Evolutionary conservation across 352 stramenopile species (phyloP), one percentile per base, ranked within the genome.

Genomic region (Phytopythium sindhum): DNA sequence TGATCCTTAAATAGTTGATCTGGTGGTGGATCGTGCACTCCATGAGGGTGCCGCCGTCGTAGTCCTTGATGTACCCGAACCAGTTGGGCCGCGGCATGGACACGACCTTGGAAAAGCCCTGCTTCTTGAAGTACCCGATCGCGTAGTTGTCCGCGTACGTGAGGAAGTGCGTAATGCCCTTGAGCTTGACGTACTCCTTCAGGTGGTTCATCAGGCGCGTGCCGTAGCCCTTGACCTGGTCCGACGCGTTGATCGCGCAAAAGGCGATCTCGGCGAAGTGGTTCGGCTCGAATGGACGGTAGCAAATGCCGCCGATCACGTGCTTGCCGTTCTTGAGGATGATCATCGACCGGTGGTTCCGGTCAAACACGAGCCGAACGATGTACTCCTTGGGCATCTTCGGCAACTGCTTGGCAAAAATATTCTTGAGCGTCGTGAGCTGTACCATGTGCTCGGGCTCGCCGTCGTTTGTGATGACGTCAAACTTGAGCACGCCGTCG

Each of bases 371-470:
- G 19, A 99, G 81, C 5, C 98, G 86, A 7, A 98, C 96, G 67
- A 99, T 99, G 80, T 99, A 99, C 67, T 99, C 95, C 67, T 97
- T 97, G 4, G 97, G 98, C 98, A 99, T 99, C 67, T 99, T 99
- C 8, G 97, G 97, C 14, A 99, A 78, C 64, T 99, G 97, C 68
- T 97, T 92, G 1, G 93, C 88, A 65, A 99, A 99, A 19, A 99
- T 98, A 60, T 98, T 98, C 78, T 99, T 99, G 26, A 99, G 75
- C 7, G 90, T 97, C 47, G 97, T 97, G 28, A 99, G 84, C 74
- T 96, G 88, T 10, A 97, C 77, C 72, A 97, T 82, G 70, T 96
- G 88, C 53, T 98, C 81, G 6, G 89, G 69, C 8, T 68, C 73
- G 19, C 90, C 91, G 67, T 98, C 91, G 67, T 98, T 98, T 24